phyloP scores from a whole-genome alignment of 805 yeast species.

The Zygosaccharomyces rouxii region DNA sequence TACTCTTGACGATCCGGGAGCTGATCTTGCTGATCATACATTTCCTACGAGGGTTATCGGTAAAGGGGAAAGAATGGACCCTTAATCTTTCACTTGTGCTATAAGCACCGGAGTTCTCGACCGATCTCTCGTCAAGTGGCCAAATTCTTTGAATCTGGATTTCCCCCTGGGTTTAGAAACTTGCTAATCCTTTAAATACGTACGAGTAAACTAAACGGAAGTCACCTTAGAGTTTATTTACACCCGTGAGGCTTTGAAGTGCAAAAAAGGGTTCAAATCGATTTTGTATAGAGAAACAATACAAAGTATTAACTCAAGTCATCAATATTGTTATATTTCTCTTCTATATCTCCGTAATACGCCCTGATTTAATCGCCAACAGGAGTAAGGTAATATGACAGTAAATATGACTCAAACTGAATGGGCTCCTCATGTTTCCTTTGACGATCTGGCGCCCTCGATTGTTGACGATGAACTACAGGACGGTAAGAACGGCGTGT shows the following conservation, averaged over 20 bases:
- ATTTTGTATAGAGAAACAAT: neutral
- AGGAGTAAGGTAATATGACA: neutral
- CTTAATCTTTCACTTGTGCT: neutral
- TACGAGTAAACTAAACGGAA: neutral
- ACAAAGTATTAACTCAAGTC: neutral
- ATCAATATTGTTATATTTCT: neutral
- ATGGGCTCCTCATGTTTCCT: constrained; percentile 31
- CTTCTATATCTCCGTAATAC: neutral
- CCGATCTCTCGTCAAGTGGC: no score
- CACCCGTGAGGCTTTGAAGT: neutral
- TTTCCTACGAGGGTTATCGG: neutral
- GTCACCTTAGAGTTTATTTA: neutral
- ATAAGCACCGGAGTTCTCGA: neutral
- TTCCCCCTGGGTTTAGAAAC: neutral
- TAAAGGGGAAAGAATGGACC: neutral
- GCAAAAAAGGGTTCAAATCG: neutral
- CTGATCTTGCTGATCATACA: constrained; percentile 1
- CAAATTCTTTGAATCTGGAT: neutral
- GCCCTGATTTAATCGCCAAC: neutral
- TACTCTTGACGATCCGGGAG: neutral
- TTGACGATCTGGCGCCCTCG: constrained; percentile 33
- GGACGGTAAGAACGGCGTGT: constrained; percentile 17
- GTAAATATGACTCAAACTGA: neutral
- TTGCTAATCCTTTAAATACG: neutral
- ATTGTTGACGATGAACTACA: constrained; percentile 29